Base-by-base conservation (phyloP, 2,329 filamentous ascomycete species). In the Colletotrichum coccodes region DNA sequence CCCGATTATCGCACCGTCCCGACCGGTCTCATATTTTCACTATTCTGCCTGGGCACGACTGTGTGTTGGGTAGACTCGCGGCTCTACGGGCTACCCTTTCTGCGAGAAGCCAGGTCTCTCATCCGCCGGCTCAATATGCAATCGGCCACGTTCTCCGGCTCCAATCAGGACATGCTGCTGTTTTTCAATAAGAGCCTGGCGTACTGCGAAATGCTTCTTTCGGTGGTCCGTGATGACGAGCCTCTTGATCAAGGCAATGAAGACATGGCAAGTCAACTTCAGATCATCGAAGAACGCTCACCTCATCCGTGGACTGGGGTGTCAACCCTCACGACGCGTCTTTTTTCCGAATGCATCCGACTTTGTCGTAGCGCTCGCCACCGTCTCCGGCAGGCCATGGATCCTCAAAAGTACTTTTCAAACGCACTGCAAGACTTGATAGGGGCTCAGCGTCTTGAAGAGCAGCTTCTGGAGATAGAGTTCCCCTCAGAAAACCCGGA, bases 1-100 rank as follows among this genome's bases (percentile, higher is more conserved):
- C 46, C 72, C 0, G 54, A 62, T 11, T 42, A 68, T 16, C 68
- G 74, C 5, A 61, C 69, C 3, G 62, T 83, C 6, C 81, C 80
- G 0, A 74, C 79, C 0, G 79, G 77, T 2, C 71, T 80, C 2
- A 70, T 83, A 0, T 79, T 82, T 2, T 76, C 81, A 0, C 71
- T 83, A 0, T 82, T 81, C 40, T 83, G 81, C 49, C 72, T 83
- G 1, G 80, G 80, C 0, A 82, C 81, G 0, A 80, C 79, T 0
- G 74, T 81, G 0, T 80, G 79, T 70, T 83, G 81, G 81, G 74
- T 83, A 0, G 80, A 83, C 30, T 74, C 79, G 0, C 72, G 74
- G 5, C 73, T 77, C 8, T 52, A 80, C 1, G 79, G 78, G 1
- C 56, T 76, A 3, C 78, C 78, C 0, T 81, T 80, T 63, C 73